Evolutionary conservation across 306 rosid genomes (phyloP).

Genomic region (Hippophae tibetana): DNA sequence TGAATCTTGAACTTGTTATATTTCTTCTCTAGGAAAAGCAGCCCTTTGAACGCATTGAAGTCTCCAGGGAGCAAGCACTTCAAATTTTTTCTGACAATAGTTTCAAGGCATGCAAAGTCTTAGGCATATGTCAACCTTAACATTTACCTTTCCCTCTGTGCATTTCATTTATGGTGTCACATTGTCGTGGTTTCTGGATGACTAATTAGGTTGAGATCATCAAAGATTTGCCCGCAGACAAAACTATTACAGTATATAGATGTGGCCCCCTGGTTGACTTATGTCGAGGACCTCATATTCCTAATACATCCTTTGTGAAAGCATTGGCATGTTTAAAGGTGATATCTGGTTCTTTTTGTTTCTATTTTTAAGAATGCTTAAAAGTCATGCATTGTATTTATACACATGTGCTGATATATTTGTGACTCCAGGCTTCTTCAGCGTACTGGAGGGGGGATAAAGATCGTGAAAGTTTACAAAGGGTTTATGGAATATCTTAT

Average conservation of each 20-base stretch:
- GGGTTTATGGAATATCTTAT: constrained; percentile 96
- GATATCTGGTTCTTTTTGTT: neutral
- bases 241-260: constrained; percentile 89
- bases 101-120: constrained; percentile 58
- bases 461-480: constrained; percentile 83
- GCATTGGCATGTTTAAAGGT: constrained; percentile 90
- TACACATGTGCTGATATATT: constrained; percentile 3
- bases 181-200: constrained; percentile 4
- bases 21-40: constrained; percentile 54
- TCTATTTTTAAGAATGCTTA: constrained; percentile 8
- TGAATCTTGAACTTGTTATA: neutral
- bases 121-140: neutral
- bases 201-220: constrained; percentile 77
- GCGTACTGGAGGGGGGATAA: constrained; percentile 97
- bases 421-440: constrained; percentile 78
- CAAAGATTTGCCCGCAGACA: constrained; percentile 85
- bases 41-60: constrained; percentile 96
- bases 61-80: constrained; percentile 73
- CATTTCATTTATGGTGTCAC: constrained; percentile 8
- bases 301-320: constrained; percentile 90
- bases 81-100: constrained; percentile 73
- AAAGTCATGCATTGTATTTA: neutral
- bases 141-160: constrained; percentile 2
- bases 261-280: constrained; percentile 94
- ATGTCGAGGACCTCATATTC: constrained; percentile 98